phyloP scores from a whole-genome alignment of 805 yeast genomes.

The Cyberlindnera petersonii region DNA sequence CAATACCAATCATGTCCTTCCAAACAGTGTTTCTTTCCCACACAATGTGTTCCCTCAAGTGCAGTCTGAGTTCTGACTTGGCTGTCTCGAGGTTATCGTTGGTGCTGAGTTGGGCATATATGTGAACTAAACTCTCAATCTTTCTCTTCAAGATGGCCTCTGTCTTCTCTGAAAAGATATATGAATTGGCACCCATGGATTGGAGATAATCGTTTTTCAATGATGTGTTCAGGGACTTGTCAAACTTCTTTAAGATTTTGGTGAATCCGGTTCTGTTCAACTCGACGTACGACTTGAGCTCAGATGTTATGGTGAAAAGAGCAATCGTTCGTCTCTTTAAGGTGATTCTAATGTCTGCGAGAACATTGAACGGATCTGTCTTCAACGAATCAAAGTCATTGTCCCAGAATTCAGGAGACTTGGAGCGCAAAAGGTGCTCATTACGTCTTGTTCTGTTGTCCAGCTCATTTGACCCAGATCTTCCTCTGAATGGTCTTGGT shows the following conservation, averaged over 20 bases:
- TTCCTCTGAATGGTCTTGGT: conserved; percentile 18
- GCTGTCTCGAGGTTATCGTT: conserved; percentile 42
- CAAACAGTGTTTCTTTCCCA: conserved; percentile 98
- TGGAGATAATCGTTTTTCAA: conserved; percentile 57
- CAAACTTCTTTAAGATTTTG: conserved; percentile 88
- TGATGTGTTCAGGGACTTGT: conserved; percentile 67
- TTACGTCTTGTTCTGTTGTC: conserved; percentile 19
- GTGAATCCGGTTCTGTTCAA: conserved; percentile 85
- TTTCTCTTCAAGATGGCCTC: conserved; percentile 44
- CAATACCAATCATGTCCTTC: conserved; percentile 93
- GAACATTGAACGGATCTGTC: conserved; percentile 22
- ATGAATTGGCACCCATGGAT: conserved; percentile 40
- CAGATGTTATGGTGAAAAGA: conserved; percentile 71
- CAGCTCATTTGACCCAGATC: conserved; percentile 23
- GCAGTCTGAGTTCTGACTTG: conserved; percentile 43
- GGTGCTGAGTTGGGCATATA: conserved; percentile 52
- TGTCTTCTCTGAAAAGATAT: conserved; percentile 52
- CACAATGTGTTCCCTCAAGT: conserved; percentile 86
- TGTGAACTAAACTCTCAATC: conserved; percentile 48
- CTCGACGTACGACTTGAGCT: conserved; percentile 77
- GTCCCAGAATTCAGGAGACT: conserved; percentile 28
- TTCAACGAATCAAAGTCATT: conserved; percentile 19
- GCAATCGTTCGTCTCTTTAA: conserved; percentile 63
- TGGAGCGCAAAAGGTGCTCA: conserved; percentile 17
- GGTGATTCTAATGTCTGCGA: conserved; percentile 43